Evolutionary conservation across 495 filamentous ascomycete species (phyloP).

Genomic region (Hamigera avellanea): DNA sequence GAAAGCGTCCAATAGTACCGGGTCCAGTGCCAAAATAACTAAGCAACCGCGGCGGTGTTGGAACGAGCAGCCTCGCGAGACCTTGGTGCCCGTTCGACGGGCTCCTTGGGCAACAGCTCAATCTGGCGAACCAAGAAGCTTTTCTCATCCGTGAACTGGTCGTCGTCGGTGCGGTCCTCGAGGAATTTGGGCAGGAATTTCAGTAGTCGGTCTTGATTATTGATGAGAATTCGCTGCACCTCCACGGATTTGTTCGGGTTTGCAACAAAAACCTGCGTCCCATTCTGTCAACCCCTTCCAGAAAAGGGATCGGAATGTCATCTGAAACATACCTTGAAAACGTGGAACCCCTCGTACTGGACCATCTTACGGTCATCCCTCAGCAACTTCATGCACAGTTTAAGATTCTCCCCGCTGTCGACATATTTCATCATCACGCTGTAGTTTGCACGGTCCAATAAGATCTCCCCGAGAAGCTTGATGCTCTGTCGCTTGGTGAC

Average conservation of each 20-base stretch:
- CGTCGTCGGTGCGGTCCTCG: constrained; percentile 91
- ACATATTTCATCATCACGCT: constrained; percentile 97
- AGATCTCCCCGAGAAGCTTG: constrained; percentile 88
- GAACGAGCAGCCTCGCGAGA: constrained; percentile 20
- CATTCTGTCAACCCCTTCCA: constrained; percentile 11
- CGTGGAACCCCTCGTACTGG: constrained; percentile 97
- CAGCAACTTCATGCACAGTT: constrained; percentile 94
- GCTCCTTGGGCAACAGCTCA: constrained; percentile 58
- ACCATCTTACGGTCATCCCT: constrained; percentile 96
- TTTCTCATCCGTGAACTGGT: constrained; percentile 97
- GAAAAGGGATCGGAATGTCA: not conserved
- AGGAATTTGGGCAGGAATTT: constrained; percentile 84
- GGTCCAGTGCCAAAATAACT: no score
- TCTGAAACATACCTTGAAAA: constrained; percentile 66
- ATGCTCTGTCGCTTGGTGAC: constrained; percentile 98
- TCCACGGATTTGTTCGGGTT: constrained; percentile 92
- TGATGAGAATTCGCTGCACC: constrained; percentile 88
- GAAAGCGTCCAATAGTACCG: not conserved
- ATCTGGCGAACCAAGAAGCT: constrained; percentile 95
- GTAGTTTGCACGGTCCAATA: constrained; percentile 93
- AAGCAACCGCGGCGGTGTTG: constrained; percentile 20
- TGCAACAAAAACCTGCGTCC: constrained; percentile 76
- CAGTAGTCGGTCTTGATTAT: constrained; percentile 84
- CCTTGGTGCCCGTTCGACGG: constrained; percentile 37
- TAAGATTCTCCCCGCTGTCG: constrained; percentile 86